Conservation (phyloP, 225 moss, liverwort and hornwort genomes). For the Pseudoscleropodium purum region DNA sequence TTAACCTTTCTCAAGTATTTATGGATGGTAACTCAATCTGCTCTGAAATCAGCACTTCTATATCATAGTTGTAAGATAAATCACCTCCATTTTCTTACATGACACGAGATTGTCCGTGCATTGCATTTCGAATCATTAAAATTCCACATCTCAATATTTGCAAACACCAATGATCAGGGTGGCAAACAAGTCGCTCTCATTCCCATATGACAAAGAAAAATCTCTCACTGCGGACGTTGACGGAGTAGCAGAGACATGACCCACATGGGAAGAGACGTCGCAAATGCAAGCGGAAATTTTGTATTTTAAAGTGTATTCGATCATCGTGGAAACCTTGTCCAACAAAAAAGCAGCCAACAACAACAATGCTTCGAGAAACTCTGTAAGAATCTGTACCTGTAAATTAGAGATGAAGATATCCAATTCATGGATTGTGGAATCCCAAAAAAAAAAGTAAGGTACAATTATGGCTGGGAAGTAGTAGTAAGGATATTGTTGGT, state of each 20-base stretch:
- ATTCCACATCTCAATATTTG: neutral
- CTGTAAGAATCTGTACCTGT: neutral
- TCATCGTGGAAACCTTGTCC: neutral
- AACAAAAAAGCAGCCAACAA: neutral
- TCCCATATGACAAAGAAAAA: neutral
- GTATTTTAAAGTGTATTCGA: neutral
- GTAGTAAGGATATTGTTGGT: neutral
- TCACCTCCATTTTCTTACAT: neutral
- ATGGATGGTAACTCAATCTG: neutral
- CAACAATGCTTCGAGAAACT: neutral
- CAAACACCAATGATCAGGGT: neutral
- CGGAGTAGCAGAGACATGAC: neutral
- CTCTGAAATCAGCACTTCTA: neutral
- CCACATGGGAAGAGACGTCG: neutral
- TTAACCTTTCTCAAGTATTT: neutral
- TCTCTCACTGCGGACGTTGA: neutral
- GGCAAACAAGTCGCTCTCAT: neutral
- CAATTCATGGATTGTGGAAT: too few species aligned
- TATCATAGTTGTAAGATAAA: too few species aligned
- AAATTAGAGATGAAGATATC: neutral
- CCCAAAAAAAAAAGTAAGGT: neutral
- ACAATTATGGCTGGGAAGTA: neutral
- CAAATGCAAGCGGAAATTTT: neutral
- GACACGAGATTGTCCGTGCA: neutral
- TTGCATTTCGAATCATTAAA: neutral